A percentile compares a stretch with the other conserved stretches of the same genome.
These are phyloP conservation scores for Secale cereale DNA, from an alignment of 176 grass and related monocot species.

Conservation along the genomic window DNA sequence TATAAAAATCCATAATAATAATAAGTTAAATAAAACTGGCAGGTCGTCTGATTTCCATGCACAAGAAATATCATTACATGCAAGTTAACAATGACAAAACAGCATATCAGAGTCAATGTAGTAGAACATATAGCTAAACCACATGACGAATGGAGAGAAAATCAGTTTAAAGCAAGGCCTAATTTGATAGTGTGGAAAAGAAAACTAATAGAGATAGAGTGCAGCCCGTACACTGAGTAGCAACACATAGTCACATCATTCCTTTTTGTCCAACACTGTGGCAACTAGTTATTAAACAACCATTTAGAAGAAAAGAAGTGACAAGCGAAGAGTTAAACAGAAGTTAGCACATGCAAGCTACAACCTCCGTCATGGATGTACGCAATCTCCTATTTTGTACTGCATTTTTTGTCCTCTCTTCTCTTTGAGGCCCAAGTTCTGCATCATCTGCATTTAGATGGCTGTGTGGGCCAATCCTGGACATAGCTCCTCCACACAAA, in stretches of 20 bases:
- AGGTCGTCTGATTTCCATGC: constrained; percentile 11
- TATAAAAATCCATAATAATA: neutral
- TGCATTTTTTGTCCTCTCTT: constrained; percentile 60
- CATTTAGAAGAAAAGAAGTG: constrained; percentile 10
- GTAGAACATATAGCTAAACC: neutral
- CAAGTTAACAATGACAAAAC: constrained; percentile 25
- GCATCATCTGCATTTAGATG: constrained; percentile 56
- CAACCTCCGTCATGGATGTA: constrained; percentile 57
- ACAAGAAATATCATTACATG: constrained; percentile 5
- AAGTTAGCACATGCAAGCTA: constrained; percentile 26
- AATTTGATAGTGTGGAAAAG: neutral
- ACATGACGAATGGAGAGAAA: constrained; percentile 2
- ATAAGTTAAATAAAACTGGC: neutral
- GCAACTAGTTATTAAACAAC: neutral
- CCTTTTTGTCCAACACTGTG: neutral
- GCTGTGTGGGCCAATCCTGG: constrained; percentile 42
- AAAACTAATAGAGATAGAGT: constrained; percentile 3
- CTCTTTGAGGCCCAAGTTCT: constrained; percentile 63
- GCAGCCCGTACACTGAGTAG: neutral
- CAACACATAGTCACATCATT: neutral
- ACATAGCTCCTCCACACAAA: constrained; percentile 43
- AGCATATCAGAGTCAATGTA: neutral
- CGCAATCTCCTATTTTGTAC: constrained; percentile 66
- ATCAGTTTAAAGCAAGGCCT: neutral
- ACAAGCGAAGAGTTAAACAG: neutral